Base-by-base conservation (phyloP, 2,329 filamentous ascomycete species). In the Monosporascus sp. region DNA sequence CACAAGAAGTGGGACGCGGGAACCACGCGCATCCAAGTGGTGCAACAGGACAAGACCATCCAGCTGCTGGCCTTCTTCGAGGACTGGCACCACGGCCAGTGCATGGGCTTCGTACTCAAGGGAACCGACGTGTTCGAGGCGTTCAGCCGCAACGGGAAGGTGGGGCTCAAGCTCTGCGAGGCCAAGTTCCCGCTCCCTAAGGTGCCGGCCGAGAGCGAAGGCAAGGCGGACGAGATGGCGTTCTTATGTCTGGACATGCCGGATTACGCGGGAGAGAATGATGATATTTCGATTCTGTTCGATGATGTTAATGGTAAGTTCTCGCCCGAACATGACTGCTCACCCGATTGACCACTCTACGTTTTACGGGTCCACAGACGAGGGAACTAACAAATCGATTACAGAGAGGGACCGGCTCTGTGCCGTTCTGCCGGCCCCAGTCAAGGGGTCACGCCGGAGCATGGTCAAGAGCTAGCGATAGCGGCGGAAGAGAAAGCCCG, bases 1-100 rank as follows among this genome's bases (percentile, higher is more conserved):
- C 89, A 95, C 74, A 96, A 96, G 73, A 94, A 94, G 70, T 95
- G 90, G 89, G 90, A 95, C 66, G 89, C 91, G 2, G 83, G 79
- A n/a, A 80, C 79, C 38, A 89, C 89, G 8, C 84, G 92, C 37
- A 77, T 96, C 7, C 91, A 96, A 67, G 78, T 96, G 38, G 83
- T 96, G 37, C 79, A 84, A 59, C 86, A 87, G 59, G 88, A 91
- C 57, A 88, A 85, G 63, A 81, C 88, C 15, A 72, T 88, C 22
- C 90, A 96, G 68, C 74, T 97, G 31, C 74, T 95, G 22, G 90
- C 86, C 3, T 97, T 96, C 72, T 94, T 96, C 68, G 86, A 90
- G 59, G 88, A 92, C 55, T 96, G 96, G 70, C 83, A 82, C 44
- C 89, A 96, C 63, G 90, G 91, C 3, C 85, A 90, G 60, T 90